Conservation (phyloP, 139 green algal species). For the Chlamydomonas incerta region DNA sequence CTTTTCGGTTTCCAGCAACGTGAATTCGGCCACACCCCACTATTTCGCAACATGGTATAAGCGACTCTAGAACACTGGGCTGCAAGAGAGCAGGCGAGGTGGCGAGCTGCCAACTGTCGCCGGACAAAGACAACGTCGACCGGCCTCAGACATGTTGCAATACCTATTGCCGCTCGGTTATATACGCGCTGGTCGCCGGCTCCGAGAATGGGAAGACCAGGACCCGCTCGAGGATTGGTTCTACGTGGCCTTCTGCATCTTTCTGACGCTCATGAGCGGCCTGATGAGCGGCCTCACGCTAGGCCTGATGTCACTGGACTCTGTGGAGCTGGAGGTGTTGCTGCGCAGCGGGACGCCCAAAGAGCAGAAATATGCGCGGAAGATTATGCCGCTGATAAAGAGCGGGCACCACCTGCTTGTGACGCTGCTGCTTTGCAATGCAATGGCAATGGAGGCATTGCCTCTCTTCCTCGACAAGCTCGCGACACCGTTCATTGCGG, state of each 20-base stretch:
- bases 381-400: slow-evolving; percentile 59
- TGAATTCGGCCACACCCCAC: too few species aligned
- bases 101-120: too few species aligned
- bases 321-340: slow-evolving; percentile 49
- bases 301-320: slow-evolving; percentile 16
- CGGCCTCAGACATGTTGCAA: background rate
- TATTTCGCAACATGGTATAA: too few species aligned
- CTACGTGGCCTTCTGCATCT: background rate
- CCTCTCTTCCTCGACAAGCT: slow-evolving; percentile 55
- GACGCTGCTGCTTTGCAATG: slow-evolving; percentile 82
- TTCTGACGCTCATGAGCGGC: slow-evolving; percentile 4
- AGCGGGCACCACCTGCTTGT: slow-evolving; percentile 71
- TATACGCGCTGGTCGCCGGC: background rate
- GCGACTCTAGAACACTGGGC: too few species aligned
- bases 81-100: too few species aligned
- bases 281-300: slow-evolving; percentile 33
- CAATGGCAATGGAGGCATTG: slow-evolving; percentile 39
- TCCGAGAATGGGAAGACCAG: slow-evolving; percentile 4
- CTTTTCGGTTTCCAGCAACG: too few species aligned
- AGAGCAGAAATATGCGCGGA: slow-evolving; percentile 57
- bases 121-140: too few species aligned
- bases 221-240: background rate
- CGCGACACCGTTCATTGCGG: slow-evolving; percentile 71
- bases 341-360: slow-evolving; percentile 42
- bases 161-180: background rate